Evolutionary conservation across 2,329 filamentous ascomycete species (phyloP).

Genomic region (Zasmidium angulare): DNA sequence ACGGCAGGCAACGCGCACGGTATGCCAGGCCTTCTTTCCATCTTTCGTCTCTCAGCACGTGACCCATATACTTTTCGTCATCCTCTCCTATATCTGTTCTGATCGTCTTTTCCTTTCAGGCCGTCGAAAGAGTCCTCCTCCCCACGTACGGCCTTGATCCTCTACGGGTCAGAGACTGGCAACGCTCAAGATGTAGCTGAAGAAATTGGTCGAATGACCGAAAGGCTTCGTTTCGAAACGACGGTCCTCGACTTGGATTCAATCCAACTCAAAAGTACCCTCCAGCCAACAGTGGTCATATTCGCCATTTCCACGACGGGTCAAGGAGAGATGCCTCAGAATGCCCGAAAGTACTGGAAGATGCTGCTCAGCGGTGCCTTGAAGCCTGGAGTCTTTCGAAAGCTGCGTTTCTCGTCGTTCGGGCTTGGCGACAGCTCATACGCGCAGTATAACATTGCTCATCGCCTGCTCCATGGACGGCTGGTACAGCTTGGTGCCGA

Average conservation of each 20-base stretch:
- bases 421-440: conserved; percentile 95
- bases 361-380: conserved; percentile 77
- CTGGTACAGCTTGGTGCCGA: conserved; percentile 79
- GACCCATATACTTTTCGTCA: background rate
- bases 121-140: background rate
- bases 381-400: conserved; percentile 65
- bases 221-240: conserved; percentile 76
- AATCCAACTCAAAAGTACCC: conserved; percentile 59
- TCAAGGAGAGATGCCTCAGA: conserved; percentile 87
- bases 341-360: conserved; percentile 81
- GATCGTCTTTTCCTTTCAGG: background rate
- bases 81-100: background rate
- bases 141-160: conserved; percentile 61
- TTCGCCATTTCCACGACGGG: conserved; percentile 90
- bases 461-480: conserved; percentile 81
- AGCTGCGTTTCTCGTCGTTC: conserved; percentile 77
- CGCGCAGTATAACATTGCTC: conserved; percentile 89
- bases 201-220: conserved; percentile 71
- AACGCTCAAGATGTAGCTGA: conserved; percentile 89
- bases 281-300: conserved; percentile 60
- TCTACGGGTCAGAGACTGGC: conserved; percentile 94
- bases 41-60: background rate
- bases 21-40: conserved; percentile 1
- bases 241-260: conserved; percentile 75
- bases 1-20: conserved; percentile 13